Evolutionary conservation across 1,139 yeast genomes (phyloP).

Genomic region (Pichia cactophila): DNA sequence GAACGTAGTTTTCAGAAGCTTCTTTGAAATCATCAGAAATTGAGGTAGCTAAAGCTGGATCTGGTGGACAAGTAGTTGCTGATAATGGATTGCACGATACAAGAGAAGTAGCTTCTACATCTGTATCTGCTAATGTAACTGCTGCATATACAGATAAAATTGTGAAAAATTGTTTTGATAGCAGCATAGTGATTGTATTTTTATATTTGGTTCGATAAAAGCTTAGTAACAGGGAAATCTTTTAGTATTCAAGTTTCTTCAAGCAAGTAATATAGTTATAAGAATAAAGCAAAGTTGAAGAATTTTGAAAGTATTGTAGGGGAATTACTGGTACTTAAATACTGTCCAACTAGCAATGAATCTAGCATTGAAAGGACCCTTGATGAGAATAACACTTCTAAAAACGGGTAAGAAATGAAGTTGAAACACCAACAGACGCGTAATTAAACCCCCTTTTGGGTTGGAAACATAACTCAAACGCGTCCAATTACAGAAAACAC

Average conservation of each 20-base stretch:
- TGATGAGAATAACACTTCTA: not conserved
- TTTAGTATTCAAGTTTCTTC: no score
- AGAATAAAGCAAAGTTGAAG: not conserved
- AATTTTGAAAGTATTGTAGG: no score
- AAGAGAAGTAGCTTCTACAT: constrained; percentile 16
- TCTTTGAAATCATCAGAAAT: constrained; percentile 42
- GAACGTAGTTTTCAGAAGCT: constrained; percentile 37
- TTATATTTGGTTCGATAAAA: no score
- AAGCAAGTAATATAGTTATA: no score
- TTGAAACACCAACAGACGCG: not conserved
- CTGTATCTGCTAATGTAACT: not conserved
- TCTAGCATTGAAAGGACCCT: not conserved
- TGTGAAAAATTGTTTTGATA: not conserved
- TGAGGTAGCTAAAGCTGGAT: constrained; percentile 50
- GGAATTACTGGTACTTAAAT: not conserved
- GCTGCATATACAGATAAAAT: not conserved
- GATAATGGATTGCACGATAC: constrained; percentile 37
- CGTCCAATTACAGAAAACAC: not conserved
- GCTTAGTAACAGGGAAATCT: no score
- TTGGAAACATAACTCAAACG: not conserved
- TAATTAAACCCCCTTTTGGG: not conserved
- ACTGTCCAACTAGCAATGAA: not conserved
- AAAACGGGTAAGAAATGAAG: not conserved
- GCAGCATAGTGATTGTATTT: not conserved
- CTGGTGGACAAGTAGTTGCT: constrained; percentile 34